These are phyloP conservation scores for Grifola frondosa DNA, from an alignment of 1,284 basidiomycete species.

Conservation along the genomic window DNA sequence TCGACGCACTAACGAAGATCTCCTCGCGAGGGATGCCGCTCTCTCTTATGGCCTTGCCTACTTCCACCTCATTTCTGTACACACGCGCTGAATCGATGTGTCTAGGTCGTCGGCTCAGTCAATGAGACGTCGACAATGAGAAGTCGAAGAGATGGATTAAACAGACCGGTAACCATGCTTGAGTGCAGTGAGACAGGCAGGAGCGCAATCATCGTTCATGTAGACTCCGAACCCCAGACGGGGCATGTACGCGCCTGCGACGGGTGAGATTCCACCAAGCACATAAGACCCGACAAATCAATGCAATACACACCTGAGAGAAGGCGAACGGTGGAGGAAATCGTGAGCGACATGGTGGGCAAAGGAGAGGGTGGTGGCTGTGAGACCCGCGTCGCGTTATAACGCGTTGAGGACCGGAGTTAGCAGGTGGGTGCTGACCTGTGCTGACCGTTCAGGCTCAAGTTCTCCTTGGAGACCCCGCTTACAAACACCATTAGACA, in stretches of 20 bases:
- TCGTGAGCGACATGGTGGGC: background rate
- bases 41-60: conserved; percentile 55
- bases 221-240: conserved; percentile 81
- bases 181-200: conserved; percentile 64
- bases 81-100: conserved; percentile 71
- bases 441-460: no score
- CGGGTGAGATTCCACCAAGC: background rate
- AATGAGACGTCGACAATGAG: background rate
- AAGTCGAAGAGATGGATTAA: background rate
- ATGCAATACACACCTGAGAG: background rate
- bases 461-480: no score
- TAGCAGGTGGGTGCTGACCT: no score
- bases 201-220: conserved; percentile 57
- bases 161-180: conserved; percentile 56
- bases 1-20: conserved; percentile 65
- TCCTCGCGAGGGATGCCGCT: conserved; percentile 52
- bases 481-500: no score
- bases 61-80: conserved; percentile 71
- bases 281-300: background rate
- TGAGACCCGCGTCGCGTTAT: no score
- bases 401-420: no score
- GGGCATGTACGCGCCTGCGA: conserved; percentile 58
- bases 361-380: no score
- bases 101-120: conserved; percentile 27
- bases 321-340: background rate